Evolutionary conservation across 441 rosid genomes (phyloP), one percentile per base, ranked within the genome.

Genomic region (Erodium trifolium): DNA sequence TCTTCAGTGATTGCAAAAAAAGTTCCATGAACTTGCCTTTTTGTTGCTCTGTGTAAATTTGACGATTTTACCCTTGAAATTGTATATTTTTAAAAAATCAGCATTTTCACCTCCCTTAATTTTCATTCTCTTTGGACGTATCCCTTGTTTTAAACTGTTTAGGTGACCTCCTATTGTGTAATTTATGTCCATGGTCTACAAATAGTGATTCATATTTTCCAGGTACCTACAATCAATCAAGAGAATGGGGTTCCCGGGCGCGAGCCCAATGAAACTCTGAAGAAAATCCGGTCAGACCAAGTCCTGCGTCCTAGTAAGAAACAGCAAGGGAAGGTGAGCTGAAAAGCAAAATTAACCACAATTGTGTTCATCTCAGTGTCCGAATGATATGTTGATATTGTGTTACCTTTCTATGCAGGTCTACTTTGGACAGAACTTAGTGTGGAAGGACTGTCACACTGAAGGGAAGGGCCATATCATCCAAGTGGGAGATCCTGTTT

Each of bases 361-460:
- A 47, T 12, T 53, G 27, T 14, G 0, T 41, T 57, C 0, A 14
- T 18, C 23, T 11, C 14, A n/a, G 39, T 11, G 18, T 14, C 39
- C 70, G 73, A 11, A 72, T 8, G 6, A 34, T 18, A 2, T 11
- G 12, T 19, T 37, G 47, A 29, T 47, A 63, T 57, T 1, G 18
- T n/a, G 65, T 62, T 57, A 51, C 39, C 55, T 39, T 39, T n/a
- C 39, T 14, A 72, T 76, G 80, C 90, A 92, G 98, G 67, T 85
- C 19, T 92, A 81, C 79, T 87, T 92, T 43, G 96, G 98, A 64
- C 93, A 84, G 82, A 83, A 87, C 83, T 57, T 92, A 70, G 85
- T 92, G 35, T 88, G 91, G 85, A 88, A 88, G 79, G 83, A 84
- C 67, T 68, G 11, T 67, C 49, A 17, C 0, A 68, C 66, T 0